Percentiles rank a stretch among this genome's conserved stretches.
Conservation (phyloP, 2,329 filamentous ascomycete species). For the Cercospora zeina region DNA sequence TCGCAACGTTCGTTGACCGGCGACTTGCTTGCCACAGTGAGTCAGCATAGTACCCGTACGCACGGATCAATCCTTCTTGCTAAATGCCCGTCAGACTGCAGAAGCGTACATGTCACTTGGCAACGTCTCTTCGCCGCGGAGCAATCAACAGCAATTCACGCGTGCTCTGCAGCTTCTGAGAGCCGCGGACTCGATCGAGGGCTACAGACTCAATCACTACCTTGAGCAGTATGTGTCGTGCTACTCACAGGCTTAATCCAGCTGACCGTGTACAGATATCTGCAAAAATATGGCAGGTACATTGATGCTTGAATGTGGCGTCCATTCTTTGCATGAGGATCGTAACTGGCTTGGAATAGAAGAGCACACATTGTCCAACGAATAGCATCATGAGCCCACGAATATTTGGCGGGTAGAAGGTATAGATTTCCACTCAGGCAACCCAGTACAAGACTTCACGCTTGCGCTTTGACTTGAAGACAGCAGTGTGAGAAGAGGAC, state of each 20-base stretch:
- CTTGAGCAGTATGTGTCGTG: constrained; percentile 48
- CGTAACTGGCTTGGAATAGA: not conserved
- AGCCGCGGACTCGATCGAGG: constrained; percentile 45
- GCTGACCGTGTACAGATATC: constrained; percentile 41
- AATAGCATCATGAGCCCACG: not conserved
- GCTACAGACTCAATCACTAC: constrained; percentile 48
- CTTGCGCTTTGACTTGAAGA: not conserved
- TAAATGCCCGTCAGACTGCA: constrained; percentile 45
- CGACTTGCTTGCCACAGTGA: constrained; percentile 49
- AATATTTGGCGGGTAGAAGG: not conserved
- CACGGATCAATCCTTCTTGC: not conserved
- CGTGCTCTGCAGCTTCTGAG: constrained; percentile 51
- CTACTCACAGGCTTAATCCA: not conserved
- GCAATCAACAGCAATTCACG: constrained; percentile 49
- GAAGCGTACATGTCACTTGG: constrained; percentile 57
- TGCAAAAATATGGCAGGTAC: constrained; percentile 36
- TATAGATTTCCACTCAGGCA: not conserved
- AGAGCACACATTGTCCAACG: not conserved
- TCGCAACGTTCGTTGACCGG: constrained; percentile 44
- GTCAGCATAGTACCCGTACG: constrained; percentile 21
- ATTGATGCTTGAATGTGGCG: not conserved
- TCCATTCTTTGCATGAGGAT: not conserved
- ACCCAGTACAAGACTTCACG: not conserved
- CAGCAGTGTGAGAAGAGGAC: not conserved
- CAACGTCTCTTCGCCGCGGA: constrained; percentile 50